A percentile compares a stretch with the other conserved stretches of the same genome.
phyloP scores from a whole-genome alignment of 306 rosid species.

The Aeschynomene evenia region DNA sequence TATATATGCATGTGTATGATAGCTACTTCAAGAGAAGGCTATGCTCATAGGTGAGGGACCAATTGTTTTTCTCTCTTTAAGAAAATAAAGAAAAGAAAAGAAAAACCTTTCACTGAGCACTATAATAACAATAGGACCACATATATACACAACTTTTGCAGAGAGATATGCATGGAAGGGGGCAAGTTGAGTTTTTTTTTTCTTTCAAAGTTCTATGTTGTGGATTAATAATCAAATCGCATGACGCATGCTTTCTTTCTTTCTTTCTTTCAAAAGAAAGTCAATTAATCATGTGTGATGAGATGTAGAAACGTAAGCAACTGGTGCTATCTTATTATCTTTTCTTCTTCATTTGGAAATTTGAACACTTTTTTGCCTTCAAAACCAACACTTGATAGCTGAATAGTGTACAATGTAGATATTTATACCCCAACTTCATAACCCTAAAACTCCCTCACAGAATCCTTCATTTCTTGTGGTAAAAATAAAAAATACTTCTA shows the following conservation, averaged over 20 bases:
- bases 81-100: too few relatives aligned
- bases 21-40: slow-evolving; percentile 38
- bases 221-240: slow-evolving; percentile 31
- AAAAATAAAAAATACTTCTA: too few relatives aligned
- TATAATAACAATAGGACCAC: slow-evolving; percentile 61
- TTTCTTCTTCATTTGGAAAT: slow-evolving; percentile 34
- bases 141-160: slow-evolving; percentile 44
- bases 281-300: slow-evolving; percentile 31
- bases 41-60: slow-evolving; percentile 60
- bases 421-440: background rate
- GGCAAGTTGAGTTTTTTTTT: slow-evolving; percentile 35
- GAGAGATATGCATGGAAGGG: slow-evolving; percentile 70
- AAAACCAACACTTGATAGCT: background rate
- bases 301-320: slow-evolving; percentile 29
- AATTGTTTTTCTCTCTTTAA: slow-evolving; percentile 37
- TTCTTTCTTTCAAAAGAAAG: slow-evolving; percentile 37
- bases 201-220: too few relatives aligned
- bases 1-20: slow-evolving; percentile 37
- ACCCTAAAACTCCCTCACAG: slow-evolving; percentile 14
- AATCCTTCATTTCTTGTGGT: too few relatives aligned
- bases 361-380: background rate
- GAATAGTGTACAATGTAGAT: background rate
- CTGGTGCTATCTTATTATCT: slow-evolving; percentile 12
- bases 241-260: slow-evolving; percentile 42
- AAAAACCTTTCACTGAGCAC: slow-evolving; percentile 38